These are phyloP conservation scores for Trichosporon sp. DNA, from an alignment of 1,284 basidiomycete genomes.

Conservation along the genomic window DNA sequence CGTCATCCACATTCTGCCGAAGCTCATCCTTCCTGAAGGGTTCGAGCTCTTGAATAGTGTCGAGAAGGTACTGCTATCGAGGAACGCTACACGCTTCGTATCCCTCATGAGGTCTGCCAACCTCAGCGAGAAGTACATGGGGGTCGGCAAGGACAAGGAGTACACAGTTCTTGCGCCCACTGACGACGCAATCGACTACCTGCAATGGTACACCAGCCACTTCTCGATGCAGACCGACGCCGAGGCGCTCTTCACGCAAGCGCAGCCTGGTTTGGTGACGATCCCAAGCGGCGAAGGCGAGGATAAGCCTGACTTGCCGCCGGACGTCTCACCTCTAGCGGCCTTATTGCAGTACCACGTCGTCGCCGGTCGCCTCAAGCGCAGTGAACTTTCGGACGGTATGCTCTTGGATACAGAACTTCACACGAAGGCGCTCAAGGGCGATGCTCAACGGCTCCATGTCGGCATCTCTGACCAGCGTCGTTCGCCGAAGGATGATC, in stretches of 20 bases:
- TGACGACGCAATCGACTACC: conserved; percentile 73
- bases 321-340: conserved; percentile 44
- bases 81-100: conserved; percentile 90
- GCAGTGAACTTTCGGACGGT: conserved; percentile 69
- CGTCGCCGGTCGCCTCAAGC: conserved; percentile 72
- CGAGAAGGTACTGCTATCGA: conserved; percentile 73
- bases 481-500: conserved; percentile 49
- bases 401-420: conserved; percentile 79
- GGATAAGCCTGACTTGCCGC: conserved; percentile 7
- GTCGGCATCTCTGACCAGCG: conserved; percentile 63
- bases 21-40: conserved; percentile 75
- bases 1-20: conserved; percentile 85
- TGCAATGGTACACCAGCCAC: conserved; percentile 33
- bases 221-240: conserved; percentile 2
- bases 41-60: conserved; percentile 73
- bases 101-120: conserved; percentile 80
- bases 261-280: background rate
- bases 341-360: conserved; percentile 72
- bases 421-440: conserved; percentile 67
- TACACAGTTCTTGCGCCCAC: conserved; percentile 85
- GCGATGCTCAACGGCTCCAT: conserved; percentile 70
- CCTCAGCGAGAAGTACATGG: conserved; percentile 70
- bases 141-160: conserved; percentile 60
- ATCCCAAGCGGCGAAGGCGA: background rate
- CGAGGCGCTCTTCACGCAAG: background rate